Conservation (phyloP, 1,284 basidiomycete species). For the Sporisorium exsertum region DNA sequence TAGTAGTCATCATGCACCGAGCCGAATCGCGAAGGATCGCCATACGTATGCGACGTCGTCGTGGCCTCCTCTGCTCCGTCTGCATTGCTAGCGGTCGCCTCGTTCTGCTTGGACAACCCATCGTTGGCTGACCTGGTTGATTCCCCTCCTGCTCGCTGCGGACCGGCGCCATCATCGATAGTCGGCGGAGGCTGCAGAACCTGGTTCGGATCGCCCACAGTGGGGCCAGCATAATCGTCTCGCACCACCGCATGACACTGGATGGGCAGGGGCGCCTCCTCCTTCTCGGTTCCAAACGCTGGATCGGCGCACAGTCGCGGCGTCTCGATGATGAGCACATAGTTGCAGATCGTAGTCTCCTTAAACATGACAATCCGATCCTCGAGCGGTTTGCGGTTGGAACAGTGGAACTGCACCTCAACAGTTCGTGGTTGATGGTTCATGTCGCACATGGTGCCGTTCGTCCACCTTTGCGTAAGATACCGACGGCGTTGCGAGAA, state of each 20-base stretch:
- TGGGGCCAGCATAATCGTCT: slow-evolving; percentile 30
- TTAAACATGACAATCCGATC: slow-evolving; percentile 61
- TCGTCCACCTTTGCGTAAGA: slow-evolving; percentile 59
- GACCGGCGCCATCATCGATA: neutral
- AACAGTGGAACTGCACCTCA: slow-evolving; percentile 63
- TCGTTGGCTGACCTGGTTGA: neutral
- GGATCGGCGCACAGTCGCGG: slow-evolving; percentile 43
- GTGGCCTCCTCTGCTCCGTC: slow-evolving; percentile 1
- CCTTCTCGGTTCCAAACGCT: slow-evolving; percentile 47
- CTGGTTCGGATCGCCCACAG: slow-evolving; percentile 29
- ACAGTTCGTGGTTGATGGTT: slow-evolving; percentile 55
- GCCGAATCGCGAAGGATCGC: slow-evolving; percentile 43
- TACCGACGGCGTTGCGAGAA: slow-evolving; percentile 46
- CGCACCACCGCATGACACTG: slow-evolving; percentile 42
- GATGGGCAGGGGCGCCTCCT: slow-evolving; percentile 32
- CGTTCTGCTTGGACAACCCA: neutral
- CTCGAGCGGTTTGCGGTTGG: slow-evolving; percentile 31
- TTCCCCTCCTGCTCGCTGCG: neutral
- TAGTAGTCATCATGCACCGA: slow-evolving; percentile 50
- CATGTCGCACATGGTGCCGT: slow-evolving; percentile 61
- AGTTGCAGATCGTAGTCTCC: slow-evolving; percentile 65
- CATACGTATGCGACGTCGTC: slow-evolving; percentile 41
- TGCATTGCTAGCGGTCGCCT: neutral
- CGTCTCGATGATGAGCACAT: slow-evolving; percentile 57
- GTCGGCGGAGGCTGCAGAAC: slow-evolving; percentile 5